Conservation (phyloP, 768 basidiomycete species). For the Filobasidium floriforme region DNA sequence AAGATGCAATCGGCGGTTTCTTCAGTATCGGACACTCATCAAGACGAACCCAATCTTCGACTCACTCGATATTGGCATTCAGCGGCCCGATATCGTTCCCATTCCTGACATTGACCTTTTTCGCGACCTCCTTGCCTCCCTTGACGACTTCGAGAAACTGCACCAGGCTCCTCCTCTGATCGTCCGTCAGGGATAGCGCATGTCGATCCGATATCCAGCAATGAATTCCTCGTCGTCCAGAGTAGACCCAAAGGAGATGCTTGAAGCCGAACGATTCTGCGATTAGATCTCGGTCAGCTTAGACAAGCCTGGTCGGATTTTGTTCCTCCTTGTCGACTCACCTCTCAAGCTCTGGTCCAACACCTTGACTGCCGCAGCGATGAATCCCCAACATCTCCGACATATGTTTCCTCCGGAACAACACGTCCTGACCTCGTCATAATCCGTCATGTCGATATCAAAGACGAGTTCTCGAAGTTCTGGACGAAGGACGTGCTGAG, state of each 20-base stretch:
- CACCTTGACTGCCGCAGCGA: constrained; percentile 81
- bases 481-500: constrained; percentile 62
- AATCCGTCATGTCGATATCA: constrained; percentile 99
- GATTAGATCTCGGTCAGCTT: constrained; percentile 5
- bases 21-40: background rate
- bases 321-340: constrained; percentile 27
- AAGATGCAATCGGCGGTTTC: background rate
- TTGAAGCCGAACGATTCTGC: constrained; percentile 78
- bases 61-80: constrained; percentile 68
- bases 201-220: constrained; percentile 88
- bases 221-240: constrained; percentile 96
- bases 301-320: background rate
- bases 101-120: constrained; percentile 68
- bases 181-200: constrained; percentile 84
- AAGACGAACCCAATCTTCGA: constrained; percentile 21
- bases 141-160: constrained; percentile 75
- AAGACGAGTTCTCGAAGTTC: constrained; percentile 86
- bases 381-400: constrained; percentile 87
- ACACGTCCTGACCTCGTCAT: constrained; percentile 89
- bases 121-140: constrained; percentile 69
- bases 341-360: constrained; percentile 67
- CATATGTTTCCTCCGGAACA: constrained; percentile 88
- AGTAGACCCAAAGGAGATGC: constrained; percentile 94
- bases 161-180: constrained; percentile 79
- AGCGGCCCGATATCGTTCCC: constrained; percentile 47